Conservation (phyloP, 2,329 filamentous ascomycete species). For the Gliomastix tumulicola region DNA sequence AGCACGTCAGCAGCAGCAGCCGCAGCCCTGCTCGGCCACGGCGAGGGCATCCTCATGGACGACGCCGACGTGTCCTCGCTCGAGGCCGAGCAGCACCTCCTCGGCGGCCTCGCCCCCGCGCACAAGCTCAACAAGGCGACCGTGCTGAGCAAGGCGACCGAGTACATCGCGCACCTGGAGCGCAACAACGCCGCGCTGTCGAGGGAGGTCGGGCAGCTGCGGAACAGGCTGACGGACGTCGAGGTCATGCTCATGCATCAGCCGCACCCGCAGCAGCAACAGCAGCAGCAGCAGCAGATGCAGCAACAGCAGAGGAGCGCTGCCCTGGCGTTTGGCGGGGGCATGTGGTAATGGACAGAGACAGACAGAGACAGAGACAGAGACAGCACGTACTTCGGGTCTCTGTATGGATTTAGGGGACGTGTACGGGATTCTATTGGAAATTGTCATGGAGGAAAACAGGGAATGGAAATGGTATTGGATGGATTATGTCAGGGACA, state of each 20-base stretch:
- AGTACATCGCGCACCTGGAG: conserved; percentile 27
- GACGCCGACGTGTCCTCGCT: conserved; percentile 22
- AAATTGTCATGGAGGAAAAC: too few relatives aligned
- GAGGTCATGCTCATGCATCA: conserved; percentile 19
- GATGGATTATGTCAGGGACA: too few relatives aligned
- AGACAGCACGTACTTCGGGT: too few relatives aligned
- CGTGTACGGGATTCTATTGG: too few relatives aligned
- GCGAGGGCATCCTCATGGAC: conserved; percentile 40
- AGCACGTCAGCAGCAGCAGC: too few relatives aligned
- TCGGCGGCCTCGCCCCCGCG: conserved; percentile 71
- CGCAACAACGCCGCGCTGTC: conserved; percentile 22
- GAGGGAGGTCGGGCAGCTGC: conserved; percentile 21
- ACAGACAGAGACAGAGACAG: too few relatives aligned
- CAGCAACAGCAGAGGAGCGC: too few relatives aligned
- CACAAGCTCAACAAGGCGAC: conserved; percentile 94
- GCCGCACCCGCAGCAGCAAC: not conserved
- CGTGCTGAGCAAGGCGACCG: conserved; percentile 38
- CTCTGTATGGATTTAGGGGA: too few relatives aligned
- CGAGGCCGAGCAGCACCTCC: conserved; percentile 62
- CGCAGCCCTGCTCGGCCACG: too few relatives aligned
- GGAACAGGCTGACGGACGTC: conserved; percentile 18
- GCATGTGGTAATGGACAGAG: too few relatives aligned
- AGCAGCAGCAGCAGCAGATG: not conserved
- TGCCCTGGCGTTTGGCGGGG: too few relatives aligned
- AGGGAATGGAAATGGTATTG: too few relatives aligned